Evolutionary conservation across 176 grass and related monocot species (phyloP).

Genomic region (Carex cristatella): DNA sequence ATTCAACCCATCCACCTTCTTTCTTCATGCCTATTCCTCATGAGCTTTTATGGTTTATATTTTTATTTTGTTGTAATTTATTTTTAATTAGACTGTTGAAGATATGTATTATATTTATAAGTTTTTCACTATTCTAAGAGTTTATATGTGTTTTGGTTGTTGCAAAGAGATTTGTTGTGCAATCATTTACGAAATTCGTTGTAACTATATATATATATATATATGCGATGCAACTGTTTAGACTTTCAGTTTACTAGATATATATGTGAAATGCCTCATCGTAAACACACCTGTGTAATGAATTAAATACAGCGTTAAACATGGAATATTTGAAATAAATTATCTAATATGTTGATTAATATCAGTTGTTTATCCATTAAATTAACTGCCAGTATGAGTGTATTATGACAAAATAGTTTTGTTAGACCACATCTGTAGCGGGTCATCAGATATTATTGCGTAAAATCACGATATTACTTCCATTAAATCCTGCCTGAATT

Average conservation of each 20-base stretch:
- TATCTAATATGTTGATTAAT: neutral
- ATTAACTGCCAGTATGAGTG: neutral
- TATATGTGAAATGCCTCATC: neutral
- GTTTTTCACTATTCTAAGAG: neutral
- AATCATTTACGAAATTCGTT: neutral
- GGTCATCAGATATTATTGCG: neutral
- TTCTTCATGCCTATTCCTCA: conserved; percentile 33
- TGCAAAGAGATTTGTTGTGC: neutral
- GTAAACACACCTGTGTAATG: neutral
- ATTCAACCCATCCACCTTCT: neutral
- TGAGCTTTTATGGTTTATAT: conserved; percentile 33
- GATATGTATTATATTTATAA: neutral
- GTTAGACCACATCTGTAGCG: neutral
- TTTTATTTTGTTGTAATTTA: neutral
- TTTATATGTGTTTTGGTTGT: neutral
- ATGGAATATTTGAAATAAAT: neutral
- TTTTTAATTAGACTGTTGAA: neutral
- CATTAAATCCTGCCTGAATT: too few relatives aligned
- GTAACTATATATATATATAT: neutral
- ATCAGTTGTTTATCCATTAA: neutral
- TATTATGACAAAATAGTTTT: neutral
- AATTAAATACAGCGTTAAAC: neutral
- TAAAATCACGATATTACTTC: neutral
- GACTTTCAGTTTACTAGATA: neutral
- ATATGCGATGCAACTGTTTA: neutral